Conservation (phyloP, 176 grass and related monocot species). For the Pharus latifolius region DNA sequence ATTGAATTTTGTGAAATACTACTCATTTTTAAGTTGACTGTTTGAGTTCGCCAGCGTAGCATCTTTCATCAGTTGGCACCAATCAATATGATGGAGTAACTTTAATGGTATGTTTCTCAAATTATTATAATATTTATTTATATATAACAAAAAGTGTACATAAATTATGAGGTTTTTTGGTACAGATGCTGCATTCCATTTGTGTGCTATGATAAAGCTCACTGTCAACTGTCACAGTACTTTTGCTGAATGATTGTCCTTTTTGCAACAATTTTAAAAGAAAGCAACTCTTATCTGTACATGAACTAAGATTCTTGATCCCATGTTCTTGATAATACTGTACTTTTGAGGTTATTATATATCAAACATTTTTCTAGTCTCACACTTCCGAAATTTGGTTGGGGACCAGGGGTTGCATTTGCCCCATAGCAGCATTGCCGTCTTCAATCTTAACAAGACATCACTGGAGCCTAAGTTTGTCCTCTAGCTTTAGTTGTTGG, state of each 20-base stretch:
- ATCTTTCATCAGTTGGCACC: no score
- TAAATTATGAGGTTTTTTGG: not conserved
- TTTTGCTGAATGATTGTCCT: not conserved
- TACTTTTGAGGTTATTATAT: no score
- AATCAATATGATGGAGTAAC: not conserved
- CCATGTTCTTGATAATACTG: no score
- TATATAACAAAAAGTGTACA: not conserved
- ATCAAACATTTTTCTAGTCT: no score
- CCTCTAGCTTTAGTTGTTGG: no score
- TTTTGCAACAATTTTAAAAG: not conserved
- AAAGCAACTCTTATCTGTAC: not conserved
- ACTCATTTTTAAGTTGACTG: not conserved
- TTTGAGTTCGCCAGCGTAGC: not conserved
- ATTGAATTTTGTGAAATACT: not conserved
- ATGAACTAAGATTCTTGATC: not conserved
- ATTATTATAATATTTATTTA: not conserved
- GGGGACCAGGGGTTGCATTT: no score
- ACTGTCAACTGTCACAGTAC: not conserved
- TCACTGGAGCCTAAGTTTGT: no score
- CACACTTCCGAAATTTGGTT: no score
- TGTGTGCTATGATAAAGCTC: not conserved
- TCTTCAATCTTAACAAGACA: no score
- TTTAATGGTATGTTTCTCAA: not conserved
- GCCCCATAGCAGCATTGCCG: no score
- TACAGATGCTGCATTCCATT: not conserved